A percentile compares a stretch with the other conserved stretches of the same genome.
Conservation (phyloP, 2,329 filamentous ascomycete species). For the Fusarium pseudocircinatum region DNA sequence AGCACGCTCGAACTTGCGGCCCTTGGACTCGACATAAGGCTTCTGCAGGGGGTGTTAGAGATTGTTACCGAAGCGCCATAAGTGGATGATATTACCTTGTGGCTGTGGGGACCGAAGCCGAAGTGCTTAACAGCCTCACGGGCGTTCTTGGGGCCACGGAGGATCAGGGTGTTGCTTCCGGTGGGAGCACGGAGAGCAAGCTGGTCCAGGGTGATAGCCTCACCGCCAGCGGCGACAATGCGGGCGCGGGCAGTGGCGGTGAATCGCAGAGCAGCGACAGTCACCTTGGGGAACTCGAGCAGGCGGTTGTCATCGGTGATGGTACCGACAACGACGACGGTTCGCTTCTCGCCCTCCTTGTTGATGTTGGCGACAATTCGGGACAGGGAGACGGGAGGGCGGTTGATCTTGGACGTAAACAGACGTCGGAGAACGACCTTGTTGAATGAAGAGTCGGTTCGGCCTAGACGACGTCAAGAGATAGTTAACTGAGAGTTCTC, state of each 20-base stretch:
- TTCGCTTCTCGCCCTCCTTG: constrained; percentile 79
- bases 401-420: constrained; percentile 99
- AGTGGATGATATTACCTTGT: constrained; percentile 75
- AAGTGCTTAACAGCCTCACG: constrained; percentile 99
- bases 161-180: constrained; percentile 94
- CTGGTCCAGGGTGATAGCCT: constrained; percentile 96
- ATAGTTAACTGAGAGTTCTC: constrained; percentile 17
- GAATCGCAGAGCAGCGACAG: constrained; percentile 94
- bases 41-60: constrained; percentile 69
- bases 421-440: constrained; percentile 97
- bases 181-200: constrained; percentile 94
- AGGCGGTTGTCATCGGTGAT: constrained; percentile 98
- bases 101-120: constrained; percentile 95
- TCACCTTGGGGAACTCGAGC: constrained; percentile 89
- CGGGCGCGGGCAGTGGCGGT: constrained; percentile 95
- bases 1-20: constrained; percentile 98
- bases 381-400: constrained; percentile 92
- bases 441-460: constrained; percentile 98
- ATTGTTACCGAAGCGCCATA: neutral
- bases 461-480: constrained; percentile 65
- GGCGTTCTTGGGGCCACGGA: constrained; percentile 97
- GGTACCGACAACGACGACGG: constrained; percentile 91
- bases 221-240: constrained; percentile 92
- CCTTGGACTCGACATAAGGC: constrained; percentile 97
- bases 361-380: constrained; percentile 80